Base-by-base conservation (phyloP, 2,329 filamentous ascomycete genomes). In the Pseudopyricularia javanii region DNA sequence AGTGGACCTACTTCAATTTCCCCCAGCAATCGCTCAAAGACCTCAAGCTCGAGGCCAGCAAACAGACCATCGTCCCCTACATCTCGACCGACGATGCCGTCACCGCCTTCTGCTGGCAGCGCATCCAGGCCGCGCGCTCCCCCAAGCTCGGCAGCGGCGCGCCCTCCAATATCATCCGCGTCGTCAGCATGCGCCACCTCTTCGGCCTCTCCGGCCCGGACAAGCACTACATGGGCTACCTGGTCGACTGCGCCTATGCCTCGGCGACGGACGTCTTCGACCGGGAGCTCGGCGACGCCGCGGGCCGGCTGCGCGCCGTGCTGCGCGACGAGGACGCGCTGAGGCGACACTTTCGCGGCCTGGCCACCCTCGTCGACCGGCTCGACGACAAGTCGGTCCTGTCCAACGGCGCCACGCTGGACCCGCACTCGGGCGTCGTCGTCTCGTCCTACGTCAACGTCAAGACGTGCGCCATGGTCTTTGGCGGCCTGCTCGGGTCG, bases 71-170 rank as follows among this genome's bases (percentile, higher is more conserved):
- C 20, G 49, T 51, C 22, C 37, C 37, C 11, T 78, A 68, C 56
- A 60, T 79, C 22, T 76, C 76, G 1, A 80, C 75, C 0, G 76
- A 82, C 53, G 78, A 82, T 58, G 66, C 70, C 3, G 62, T 81
- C n/a, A 73, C 63, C 2, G 74, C 75, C 0, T 71, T 79, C 45
- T 62, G 79, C 53, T 80, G 74, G 73, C 67, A 74, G 55, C 66
- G 65, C 0, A 58, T 74, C 8, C 62, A 64, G 0, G 70, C 70
- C 26, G 69, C 65, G 0, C 71, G 77, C 15, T 58, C 65, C 1
- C 54, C 62, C 0, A 69, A 70, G 1, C 54, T 74, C 0, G 22
- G n/a, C 14, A 8, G 3, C 4, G 26, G 15, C 9, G 47, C 28
- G 1, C 12, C 56, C 1, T 43, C 35, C 8, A n/a, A 20, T 14